Conservation (phyloP, 306 rosid genomes). For the Pueraria montana region DNA sequence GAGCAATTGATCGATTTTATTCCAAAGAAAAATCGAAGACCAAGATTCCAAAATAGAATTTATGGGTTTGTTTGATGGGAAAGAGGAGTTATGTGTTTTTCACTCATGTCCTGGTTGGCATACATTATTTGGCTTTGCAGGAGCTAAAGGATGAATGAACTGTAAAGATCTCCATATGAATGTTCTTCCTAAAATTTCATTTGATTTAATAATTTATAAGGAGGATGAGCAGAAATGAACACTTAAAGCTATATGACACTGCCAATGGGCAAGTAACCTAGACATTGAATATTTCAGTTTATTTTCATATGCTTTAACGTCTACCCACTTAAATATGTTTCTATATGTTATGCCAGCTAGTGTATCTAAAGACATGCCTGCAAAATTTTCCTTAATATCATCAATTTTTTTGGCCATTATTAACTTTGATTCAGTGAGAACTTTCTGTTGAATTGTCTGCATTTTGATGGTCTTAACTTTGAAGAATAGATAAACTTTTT, state of each 20-base stretch:
- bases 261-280: not conserved
- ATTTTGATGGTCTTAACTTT: conserved; percentile 33
- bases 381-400: not conserved
- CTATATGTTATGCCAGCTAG: not conserved
- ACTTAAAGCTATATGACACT: not conserved
- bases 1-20: not conserved
- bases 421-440: conserved; percentile 14
- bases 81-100: not conserved
- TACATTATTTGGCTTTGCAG: not conserved
- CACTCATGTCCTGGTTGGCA: not conserved
- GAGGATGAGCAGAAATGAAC: not conserved
- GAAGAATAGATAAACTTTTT: conserved; percentile 19
- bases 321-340: not conserved
- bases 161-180: not conserved
- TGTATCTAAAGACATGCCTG: not conserved
- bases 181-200: not conserved
- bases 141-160: conserved; percentile 18
- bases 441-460: conserved; percentile 3
- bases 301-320: not conserved
- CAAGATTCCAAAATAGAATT: conserved; percentile 16
- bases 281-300: conserved; percentile 6
- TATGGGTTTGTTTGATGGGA: not conserved
- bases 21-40: not conserved
- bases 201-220: not conserved
- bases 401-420: not conserved